These are phyloP conservation scores for Beta lomatogona DNA, from an alignment of 179 eudicot species.

Conservation along the genomic window DNA sequence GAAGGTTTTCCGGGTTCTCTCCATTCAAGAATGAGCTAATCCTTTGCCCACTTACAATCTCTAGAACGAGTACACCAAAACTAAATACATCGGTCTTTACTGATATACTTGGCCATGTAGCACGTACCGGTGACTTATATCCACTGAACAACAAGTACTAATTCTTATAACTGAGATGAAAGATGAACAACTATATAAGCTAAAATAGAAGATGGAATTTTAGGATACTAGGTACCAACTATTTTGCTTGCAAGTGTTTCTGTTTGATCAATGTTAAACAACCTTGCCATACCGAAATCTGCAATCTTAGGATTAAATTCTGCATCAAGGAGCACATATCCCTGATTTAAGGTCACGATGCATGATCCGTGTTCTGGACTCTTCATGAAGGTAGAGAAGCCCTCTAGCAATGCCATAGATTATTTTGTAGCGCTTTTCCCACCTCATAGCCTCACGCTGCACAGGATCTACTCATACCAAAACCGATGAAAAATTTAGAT, in stretches of 20 bases:
- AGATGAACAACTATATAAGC: neutral
- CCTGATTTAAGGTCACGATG: slow-evolving; percentile 32
- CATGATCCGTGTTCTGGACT: slow-evolving; percentile 20
- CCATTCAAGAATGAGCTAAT: slow-evolving; percentile 24
- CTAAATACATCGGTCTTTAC: slow-evolving; percentile 44
- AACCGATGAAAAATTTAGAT: too few relatives aligned
- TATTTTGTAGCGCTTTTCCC: slow-evolving; percentile 26
- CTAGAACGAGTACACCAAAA: slow-evolving; percentile 51
- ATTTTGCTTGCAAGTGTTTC: slow-evolving; percentile 12
- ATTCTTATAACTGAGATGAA: neutral
- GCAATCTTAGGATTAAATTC: slow-evolving; percentile 26
- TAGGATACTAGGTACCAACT: slow-evolving; percentile 25
- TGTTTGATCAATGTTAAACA: slow-evolving; percentile 16
- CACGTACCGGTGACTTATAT: slow-evolving; percentile 35
- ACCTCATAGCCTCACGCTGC: slow-evolving; percentile 1
- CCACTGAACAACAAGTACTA: slow-evolving; percentile 24
- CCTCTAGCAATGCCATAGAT: slow-evolving; percentile 34
- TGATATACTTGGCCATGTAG: slow-evolving; percentile 38
- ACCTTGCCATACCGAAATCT: slow-evolving; percentile 33
- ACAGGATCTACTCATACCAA: neutral
- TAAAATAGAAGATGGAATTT: too few relatives aligned
- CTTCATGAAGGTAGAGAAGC: slow-evolving; percentile 30
- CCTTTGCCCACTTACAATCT: slow-evolving; percentile 47
- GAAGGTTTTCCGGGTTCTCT: slow-evolving; percentile 39
- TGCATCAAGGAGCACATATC: slow-evolving; percentile 19